These are phyloP conservation scores for Ilyonectria destructans DNA, from an alignment of 2,329 filamentous ascomycete genomes.

Conservation along the genomic window DNA sequence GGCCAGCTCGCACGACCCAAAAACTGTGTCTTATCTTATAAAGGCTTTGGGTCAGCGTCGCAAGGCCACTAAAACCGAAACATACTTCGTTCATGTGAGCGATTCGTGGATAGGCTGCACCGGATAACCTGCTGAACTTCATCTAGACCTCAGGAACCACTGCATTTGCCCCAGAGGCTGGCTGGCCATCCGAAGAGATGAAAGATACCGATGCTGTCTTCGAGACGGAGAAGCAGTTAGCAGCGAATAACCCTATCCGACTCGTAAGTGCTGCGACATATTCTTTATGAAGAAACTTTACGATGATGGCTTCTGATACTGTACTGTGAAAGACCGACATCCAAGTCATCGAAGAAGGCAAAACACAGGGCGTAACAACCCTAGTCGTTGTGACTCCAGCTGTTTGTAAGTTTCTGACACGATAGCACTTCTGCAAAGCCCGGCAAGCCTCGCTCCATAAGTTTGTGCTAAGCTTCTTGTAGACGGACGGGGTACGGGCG, in stretches of 20 bases:
- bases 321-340: slow-evolving; percentile 47
- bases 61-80: slow-evolving; percentile 44
- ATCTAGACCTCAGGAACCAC: slow-evolving; percentile 49
- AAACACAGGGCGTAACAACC: slow-evolving; percentile 49
- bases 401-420: slow-evolving; percentile 46
- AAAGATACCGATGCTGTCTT: slow-evolving; percentile 52
- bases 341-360: slow-evolving; percentile 49
- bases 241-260: slow-evolving; percentile 47
- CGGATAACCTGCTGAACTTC: background rate
- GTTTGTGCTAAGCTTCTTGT: slow-evolving; percentile 7
- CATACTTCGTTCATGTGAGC: slow-evolving; percentile 55
- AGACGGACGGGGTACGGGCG: slow-evolving; percentile 55
- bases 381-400: slow-evolving; percentile 50
- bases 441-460: background rate
- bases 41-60: slow-evolving; percentile 53
- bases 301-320: background rate
- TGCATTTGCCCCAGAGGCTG: slow-evolving; percentile 48
- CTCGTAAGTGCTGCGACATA: slow-evolving; percentile 36
- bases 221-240: slow-evolving; percentile 50
- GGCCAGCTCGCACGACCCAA: slow-evolving; percentile 51
- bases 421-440: too few relatives aligned
- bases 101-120: accelerated
- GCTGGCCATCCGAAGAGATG: slow-evolving; percentile 52
- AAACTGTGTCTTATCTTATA: slow-evolving; percentile 50
- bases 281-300: too few relatives aligned